Base-by-base conservation (phyloP, 2,329 filamentous ascomycete species). In the Exophiala oligosperma region DNA sequence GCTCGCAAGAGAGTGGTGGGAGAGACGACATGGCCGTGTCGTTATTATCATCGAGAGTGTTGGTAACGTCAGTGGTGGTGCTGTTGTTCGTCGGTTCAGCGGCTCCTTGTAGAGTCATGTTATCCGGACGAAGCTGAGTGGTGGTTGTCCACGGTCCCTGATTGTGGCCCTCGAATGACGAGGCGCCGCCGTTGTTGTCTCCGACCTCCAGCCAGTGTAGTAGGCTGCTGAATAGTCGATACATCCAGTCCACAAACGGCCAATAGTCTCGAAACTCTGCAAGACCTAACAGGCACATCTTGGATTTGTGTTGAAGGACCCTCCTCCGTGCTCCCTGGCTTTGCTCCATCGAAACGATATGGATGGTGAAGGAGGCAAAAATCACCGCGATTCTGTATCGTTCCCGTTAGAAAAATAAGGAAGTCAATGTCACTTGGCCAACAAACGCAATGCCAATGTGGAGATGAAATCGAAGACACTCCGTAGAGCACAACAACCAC, bases 231-330 rank as follows among this genome's bases (percentile, higher is more conserved):
- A 57, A 57, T 17, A 57, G 41, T 38, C 55, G 49, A 24, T 57
- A 57, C 55, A 57, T 57, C 55, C 55, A 57, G 29, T 57, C 55
- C 50, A 57, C 55, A 53, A 57, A 57, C 6, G 55, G 55, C 55
- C 55, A 57, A 43, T 57, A 53, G 49, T 57, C 55, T 53, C 55
- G 55, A 54, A 57, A 57, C 38, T 57, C 55, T 12, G 28, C 55
- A 26, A 57, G 55, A 9, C 49, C 55, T 26, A 57, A 43, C 2
- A 57, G 55, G 29, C 55, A 57, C 9, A 57, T 40, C 55, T 57
- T 28, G 55, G 55, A n/a, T 49, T 54, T 57, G 55, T 57, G 55
- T 49, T 57, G 55, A 43, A 57, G 44, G n/a, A 57, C 55, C 53
- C 50, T 49, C 35, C 55, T 49, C n/a, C 55, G 55, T 49, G 55